Evolutionary conservation across 495 filamentous ascomycete species (phyloP), one percentile per base, ranked within the genome.

Genomic region (Aspergillus bridgeri): DNA sequence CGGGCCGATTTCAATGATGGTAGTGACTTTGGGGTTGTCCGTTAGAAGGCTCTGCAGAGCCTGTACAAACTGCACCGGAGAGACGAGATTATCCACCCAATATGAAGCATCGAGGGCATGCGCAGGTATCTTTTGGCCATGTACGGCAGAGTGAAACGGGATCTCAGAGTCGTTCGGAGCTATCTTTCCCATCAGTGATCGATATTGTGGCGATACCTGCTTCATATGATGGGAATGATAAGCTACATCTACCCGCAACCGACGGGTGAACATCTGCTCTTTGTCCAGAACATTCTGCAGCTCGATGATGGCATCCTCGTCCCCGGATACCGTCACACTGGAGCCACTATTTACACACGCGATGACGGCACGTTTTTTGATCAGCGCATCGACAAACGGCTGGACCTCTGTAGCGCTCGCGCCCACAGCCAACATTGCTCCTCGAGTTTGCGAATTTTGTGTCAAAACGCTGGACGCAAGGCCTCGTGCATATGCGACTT

Each of bases 1-100:
- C 19, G 88, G 86, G 0, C 88, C 87, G 21, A 89, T 70, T 59
- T 89, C 86, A 18, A 89, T 51, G 5, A 89, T 61, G 0, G 73
- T 60, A 54, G 67, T 53, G 20, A 70, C 57, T 8, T 46, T 22
- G 3, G 19, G 22, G 0, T 9, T 42, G 1, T 48, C n/a, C 15
- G 11, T 21, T 0, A 56, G 19, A 11, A 56, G 24, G 11, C 24
- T 48, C 21, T 43, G 18, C 6, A 56, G 20, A 0, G 76, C 79
- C 18, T 71, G 53, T 3, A 69, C 59, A 57, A 81, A 83, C 13
- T 67, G 63, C 1, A 83, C 81, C 0, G 71, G 75, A 6, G 68
- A 75, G 3, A 68, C 57, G 45, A 83, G 57, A 54, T 83, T 83
- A 17, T 65, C 54, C 6, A 77, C 71, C 79, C 78, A 81, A 64